A percentile compares a stretch with the other conserved stretches of the same genome.
Conservation (phyloP, 2,329 filamentous ascomycete genomes). For the Hymenoscyphus scutula region DNA sequence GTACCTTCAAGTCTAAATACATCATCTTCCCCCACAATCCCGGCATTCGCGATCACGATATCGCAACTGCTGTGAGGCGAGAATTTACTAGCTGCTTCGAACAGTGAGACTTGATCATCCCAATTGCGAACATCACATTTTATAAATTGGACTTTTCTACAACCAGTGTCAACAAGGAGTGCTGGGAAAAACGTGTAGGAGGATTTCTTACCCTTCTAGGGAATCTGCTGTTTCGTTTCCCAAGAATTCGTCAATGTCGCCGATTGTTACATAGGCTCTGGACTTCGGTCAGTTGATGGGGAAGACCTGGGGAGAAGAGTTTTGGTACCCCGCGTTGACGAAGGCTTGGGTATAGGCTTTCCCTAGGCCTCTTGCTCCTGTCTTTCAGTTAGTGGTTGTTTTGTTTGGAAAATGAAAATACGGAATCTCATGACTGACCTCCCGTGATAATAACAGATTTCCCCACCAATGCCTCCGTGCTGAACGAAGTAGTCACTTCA, state of each 20-base stretch:
- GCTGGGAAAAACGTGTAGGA: not conserved
- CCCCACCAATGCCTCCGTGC: not conserved
- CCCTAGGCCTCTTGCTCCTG: conserved; percentile 39
- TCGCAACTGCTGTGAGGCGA: conserved; percentile 43
- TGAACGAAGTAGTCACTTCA: conserved; percentile 1
- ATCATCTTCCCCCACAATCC: conserved; percentile 41
- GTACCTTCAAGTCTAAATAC: conserved; percentile 42
- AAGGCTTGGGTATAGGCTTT: conserved; percentile 40
- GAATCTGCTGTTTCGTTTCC: conserved; percentile 29
- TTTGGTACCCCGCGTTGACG: conserved; percentile 14
- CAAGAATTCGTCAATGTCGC: conserved; percentile 38
- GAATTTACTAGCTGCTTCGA: conserved; percentile 40
- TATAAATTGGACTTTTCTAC: conserved; percentile 35
- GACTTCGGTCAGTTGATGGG: conserved; percentile 17
- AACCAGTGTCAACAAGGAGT: not conserved
- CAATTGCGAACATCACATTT: conserved; percentile 45
- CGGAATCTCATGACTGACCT: not conserved
- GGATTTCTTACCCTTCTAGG: not conserved
- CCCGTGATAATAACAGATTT: conserved; percentile 10
- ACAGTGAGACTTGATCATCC: conserved; percentile 43
- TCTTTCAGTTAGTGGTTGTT: not conserved
- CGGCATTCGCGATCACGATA: conserved; percentile 48
- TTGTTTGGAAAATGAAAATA: too few relatives aligned
- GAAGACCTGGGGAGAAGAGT: conserved; percentile 8
- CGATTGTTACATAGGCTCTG: conserved; percentile 43